Evolutionary conservation across 2,329 filamentous ascomycete species (phyloP), one percentile per base, ranked within the genome.

Genomic region (Alternaria tenuissima): DNA sequence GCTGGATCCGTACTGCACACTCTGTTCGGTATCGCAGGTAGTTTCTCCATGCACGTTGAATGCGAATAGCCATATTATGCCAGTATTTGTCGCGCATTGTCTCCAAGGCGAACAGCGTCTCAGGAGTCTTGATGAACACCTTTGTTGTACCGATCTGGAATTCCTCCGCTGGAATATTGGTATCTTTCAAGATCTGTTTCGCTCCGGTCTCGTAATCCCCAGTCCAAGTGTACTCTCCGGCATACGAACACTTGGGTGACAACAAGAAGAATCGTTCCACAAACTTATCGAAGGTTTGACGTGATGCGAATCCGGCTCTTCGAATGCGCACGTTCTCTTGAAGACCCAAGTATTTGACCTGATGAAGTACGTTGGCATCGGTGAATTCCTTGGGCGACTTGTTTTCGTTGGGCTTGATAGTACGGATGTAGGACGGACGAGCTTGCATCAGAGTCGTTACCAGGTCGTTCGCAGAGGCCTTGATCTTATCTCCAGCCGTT

Each of bases 371-470:
- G 70, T 98, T 98, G 30, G 89, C 88, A 20, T 87, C 86, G 70
- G 97, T 97, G 79, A 97, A 99, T 76, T 99, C 95, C 11, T 88
- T 89, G 0, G 93, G 91, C 3, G 94, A 97, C 80, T 98, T 99
- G 83, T 97, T 98, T 80, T 99, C 95, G 82, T 99, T 99, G 2
- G 95, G 95, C 81, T 99, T 99, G 82, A 99, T 98, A 0, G 95
- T 99, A 77, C 95, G 92, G 71, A 99, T 99, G 76, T 99, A 99
- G 3, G 94, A 97, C 1, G 95, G 95, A 69, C 95, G 92, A 57
- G 93, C 94, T 81, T 97, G 96, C 94, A 97, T 98, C 71, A 99
- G 80, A 1, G 95, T 98, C 1, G 94, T 89, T 1, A 99, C 95
- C 20, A 99, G 85, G 44, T 96, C 93, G 75, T 99, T 99, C 8